Evolutionary conservation across 225 moss, liverwort and hornwort genomes (phyloP).

Genomic region (Pseudoscleropodium purum): DNA sequence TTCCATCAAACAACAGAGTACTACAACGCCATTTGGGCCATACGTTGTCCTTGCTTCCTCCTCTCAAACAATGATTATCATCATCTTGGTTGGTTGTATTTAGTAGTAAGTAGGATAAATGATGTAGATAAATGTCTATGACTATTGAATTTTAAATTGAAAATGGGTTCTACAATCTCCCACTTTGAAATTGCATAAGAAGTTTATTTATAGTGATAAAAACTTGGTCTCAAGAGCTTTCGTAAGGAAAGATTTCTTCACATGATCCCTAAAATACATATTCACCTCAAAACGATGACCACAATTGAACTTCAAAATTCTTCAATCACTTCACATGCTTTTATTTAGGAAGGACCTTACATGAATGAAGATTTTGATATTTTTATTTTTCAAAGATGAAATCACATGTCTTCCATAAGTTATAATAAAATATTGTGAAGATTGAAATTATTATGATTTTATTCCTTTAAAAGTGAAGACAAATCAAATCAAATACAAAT

Average conservation of each 20-base stretch:
- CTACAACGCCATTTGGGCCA: not conserved
- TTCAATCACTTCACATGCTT: not conserved
- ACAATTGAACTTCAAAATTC: rapidly evolving
- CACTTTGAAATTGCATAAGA: not conserved
- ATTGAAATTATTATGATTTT: not conserved
- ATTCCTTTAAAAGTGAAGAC: not conserved
- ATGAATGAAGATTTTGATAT: not conserved
- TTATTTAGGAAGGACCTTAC: not conserved
- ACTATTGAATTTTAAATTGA: not conserved
- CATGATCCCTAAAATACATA: no score
- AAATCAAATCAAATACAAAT: not conserved
- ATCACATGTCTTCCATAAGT: not conserved
- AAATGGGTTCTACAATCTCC: not conserved
- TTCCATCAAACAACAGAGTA: not conserved
- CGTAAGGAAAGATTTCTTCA: no score
- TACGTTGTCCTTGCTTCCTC: not conserved
- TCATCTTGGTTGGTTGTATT: not conserved
- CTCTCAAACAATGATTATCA: not conserved
- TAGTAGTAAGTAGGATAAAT: no score
- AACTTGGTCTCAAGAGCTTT: not conserved
- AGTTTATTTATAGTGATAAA: no score
- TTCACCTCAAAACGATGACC: rapidly evolving
- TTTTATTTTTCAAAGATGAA: not conserved
- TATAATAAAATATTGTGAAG: not conserved
- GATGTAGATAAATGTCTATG: no score